A percentile compares a stretch with the other conserved stretches of the same genome.
Evolutionary conservation across 441 rosid genomes (phyloP).

Genomic region (Populus hybrid): DNA sequence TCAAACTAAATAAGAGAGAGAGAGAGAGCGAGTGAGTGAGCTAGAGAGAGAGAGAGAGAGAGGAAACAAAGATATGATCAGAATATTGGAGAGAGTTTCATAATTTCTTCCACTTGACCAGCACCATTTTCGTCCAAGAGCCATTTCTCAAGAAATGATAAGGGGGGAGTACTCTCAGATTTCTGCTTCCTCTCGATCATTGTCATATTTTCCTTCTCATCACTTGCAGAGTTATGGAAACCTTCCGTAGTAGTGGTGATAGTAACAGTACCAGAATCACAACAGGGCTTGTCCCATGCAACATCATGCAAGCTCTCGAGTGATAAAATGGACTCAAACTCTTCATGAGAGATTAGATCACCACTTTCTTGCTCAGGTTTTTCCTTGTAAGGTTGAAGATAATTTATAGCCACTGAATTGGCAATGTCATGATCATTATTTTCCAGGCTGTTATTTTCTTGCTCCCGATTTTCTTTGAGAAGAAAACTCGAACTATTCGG

Average conservation of each 20-base stretch:
- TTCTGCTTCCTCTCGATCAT: conserved; percentile 24
- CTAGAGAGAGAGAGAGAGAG: no score
- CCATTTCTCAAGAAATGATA: conserved; percentile 94
- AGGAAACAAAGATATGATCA: conserved; percentile 19
- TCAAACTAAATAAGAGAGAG: background rate
- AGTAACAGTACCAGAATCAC: conserved; percentile 30
- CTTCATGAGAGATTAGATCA: conserved; percentile 42
- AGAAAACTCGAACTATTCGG: background rate
- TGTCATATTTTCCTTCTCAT: conserved; percentile 20
- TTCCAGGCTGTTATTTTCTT: conserved; percentile 1
- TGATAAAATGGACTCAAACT: conserved; percentile 53
- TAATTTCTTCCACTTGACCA: conserved; percentile 62
- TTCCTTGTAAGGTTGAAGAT: conserved; percentile 19
- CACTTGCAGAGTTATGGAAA: conserved; percentile 20
- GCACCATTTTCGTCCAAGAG: conserved; percentile 72
- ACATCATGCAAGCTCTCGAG: conserved; percentile 48
- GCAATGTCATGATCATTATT: conserved; percentile 8
- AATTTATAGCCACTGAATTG: conserved; percentile 13
- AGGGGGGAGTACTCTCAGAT: conserved; percentile 44
- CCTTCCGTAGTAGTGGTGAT: conserved; percentile 18
- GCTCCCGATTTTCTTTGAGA: conserved; percentile 4
- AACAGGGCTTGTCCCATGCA: conserved; percentile 39
- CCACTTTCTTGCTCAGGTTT: conserved; percentile 38
- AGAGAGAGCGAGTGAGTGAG: no score
- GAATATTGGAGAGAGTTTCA: conserved; percentile 68